Evolutionary conservation across 768 basidiomycete genomes (phyloP).

Genomic region (Phylloporus sp.): DNA sequence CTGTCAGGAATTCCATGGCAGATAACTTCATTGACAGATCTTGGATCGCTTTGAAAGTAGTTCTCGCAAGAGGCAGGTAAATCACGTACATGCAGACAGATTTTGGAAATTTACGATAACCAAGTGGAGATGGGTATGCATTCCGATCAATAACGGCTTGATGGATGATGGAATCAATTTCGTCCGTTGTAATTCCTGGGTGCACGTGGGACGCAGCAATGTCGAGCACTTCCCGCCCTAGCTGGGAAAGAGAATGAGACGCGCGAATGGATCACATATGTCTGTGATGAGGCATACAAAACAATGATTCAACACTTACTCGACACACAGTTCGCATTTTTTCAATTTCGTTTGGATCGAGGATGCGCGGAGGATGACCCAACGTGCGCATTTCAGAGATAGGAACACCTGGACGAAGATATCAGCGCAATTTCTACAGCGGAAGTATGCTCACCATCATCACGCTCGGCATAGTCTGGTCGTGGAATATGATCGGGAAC

Average conservation of each 20-base stretch:
- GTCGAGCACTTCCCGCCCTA: slow-evolving; percentile 90
- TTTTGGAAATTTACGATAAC: slow-evolving; percentile 89
- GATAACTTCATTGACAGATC: slow-evolving; percentile 91
- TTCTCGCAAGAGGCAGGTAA: slow-evolving; percentile 1
- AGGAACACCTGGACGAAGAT: slow-evolving; percentile 46
- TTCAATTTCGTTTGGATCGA: slow-evolving; percentile 71
- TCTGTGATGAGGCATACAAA: background rate
- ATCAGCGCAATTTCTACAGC: background rate
- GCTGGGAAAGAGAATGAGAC: slow-evolving; percentile 39
- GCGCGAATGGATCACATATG: background rate
- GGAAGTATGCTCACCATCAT: slow-evolving; percentile 47
- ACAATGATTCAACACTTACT: slow-evolving; percentile 45
- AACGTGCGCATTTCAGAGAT: slow-evolving; percentile 50
- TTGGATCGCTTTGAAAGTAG: slow-evolving; percentile 25
- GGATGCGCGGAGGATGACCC: slow-evolving; percentile 60
- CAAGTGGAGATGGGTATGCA: slow-evolving; percentile 90
- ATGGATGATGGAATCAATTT: slow-evolving; percentile 91
- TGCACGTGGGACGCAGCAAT: slow-evolving; percentile 78
- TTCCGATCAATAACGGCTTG: slow-evolving; percentile 85
- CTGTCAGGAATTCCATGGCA: slow-evolving; percentile 97
- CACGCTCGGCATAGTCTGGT: slow-evolving; percentile 75
- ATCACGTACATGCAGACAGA: slow-evolving; percentile 87
- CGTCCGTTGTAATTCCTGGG: slow-evolving; percentile 95
- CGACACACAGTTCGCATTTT: slow-evolving; percentile 85
- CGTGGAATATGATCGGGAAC: slow-evolving; percentile 80